phyloP scores from a whole-genome alignment of 2,329 filamentous ascomycete genomes.

The Stachybotrys chartarum region DNA sequence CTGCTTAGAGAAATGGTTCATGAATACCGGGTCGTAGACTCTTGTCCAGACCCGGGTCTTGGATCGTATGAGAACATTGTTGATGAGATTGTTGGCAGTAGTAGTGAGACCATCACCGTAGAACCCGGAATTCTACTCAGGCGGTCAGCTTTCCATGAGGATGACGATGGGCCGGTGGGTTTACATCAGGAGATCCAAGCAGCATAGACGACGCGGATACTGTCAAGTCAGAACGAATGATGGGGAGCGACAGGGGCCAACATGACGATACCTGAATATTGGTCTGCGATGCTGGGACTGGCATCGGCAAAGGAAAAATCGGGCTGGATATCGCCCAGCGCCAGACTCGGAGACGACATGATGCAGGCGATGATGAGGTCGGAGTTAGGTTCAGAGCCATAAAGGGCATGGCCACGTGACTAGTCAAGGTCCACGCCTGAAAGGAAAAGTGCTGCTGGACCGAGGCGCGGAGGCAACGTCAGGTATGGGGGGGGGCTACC shows the following conservation, averaged over 20 bases:
- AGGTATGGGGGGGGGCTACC: background rate
- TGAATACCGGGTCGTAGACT: slow-evolving; percentile 8
- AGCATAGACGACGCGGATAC: background rate
- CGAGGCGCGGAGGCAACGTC: background rate
- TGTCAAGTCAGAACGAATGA: background rate
- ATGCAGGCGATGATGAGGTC: background rate
- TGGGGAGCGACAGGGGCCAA: background rate
- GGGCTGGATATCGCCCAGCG: background rate
- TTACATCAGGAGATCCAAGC: background rate
- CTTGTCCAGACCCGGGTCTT: slow-evolving; percentile 9
- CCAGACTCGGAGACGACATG: background rate
- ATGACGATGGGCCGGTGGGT: background rate
- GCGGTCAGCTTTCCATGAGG: background rate
- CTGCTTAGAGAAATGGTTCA: background rate
- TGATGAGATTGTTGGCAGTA: slow-evolving; percentile 9
- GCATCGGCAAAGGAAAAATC: background rate
- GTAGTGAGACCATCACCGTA: background rate
- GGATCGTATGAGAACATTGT: slow-evolving; percentile 10
- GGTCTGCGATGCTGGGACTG: background rate
- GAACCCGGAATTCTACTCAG: background rate
- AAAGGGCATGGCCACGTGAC: background rate
- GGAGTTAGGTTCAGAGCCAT: background rate
- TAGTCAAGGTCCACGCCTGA: background rate
- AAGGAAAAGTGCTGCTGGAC: background rate
- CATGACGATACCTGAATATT: background rate